A percentile compares a stretch with the other conserved stretches of the same genome.
phyloP scores from a whole-genome alignment of 129 eudicot genomes.

The Escallonia herrerae region DNA sequence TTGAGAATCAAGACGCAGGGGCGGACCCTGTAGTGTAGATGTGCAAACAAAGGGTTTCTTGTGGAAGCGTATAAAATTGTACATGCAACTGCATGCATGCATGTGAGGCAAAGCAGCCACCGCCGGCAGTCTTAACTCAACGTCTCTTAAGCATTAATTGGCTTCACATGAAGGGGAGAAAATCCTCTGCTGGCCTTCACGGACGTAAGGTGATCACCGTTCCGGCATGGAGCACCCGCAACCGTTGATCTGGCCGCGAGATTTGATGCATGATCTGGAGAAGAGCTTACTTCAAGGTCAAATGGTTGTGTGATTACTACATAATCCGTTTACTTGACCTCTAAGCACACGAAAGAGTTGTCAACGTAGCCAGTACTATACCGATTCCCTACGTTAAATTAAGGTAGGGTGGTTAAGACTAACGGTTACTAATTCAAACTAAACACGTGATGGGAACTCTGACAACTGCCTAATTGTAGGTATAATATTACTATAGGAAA shows the following conservation, averaged over 20 bases:
- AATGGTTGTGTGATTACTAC: neutral
- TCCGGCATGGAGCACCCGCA: neutral
- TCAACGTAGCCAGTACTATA: neutral
- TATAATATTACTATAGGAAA: neutral
- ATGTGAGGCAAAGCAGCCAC: no score
- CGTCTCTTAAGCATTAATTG: no score
- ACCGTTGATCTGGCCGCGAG: neutral
- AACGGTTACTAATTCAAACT: conserved; percentile 17
- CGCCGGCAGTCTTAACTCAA: no score
- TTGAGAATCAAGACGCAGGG: no score
- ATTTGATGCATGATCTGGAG: neutral
- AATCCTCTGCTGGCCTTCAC: no score
- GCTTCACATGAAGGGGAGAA: no score
- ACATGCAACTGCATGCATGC: no score
- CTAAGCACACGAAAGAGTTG: neutral
- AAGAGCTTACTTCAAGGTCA: neutral
- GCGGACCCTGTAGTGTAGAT: no score
- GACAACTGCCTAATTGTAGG: neutral
- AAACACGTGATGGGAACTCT: conserved; percentile 2
- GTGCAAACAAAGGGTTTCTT: no score
- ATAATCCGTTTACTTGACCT: neutral
- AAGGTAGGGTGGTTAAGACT: neutral
- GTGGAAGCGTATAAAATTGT: no score
- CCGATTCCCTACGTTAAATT: neutral
- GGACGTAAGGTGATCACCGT: no score